Conservation (phyloP, 805 yeast species). For the Hagleromyces aurorensis region DNA sequence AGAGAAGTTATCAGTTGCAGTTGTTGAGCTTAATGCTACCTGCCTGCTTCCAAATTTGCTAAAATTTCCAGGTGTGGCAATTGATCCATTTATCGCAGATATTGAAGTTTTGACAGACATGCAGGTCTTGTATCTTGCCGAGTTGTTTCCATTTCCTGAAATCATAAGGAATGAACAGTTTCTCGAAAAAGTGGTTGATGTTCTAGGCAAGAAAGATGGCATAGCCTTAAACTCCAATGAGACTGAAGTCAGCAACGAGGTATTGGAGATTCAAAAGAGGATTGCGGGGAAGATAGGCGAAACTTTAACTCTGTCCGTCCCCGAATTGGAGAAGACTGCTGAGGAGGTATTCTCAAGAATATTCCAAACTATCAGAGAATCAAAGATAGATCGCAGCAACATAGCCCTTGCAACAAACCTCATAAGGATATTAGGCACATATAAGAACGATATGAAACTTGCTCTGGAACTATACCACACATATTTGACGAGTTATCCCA, state of each 20-base stretch:
- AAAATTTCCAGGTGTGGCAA: conserved; percentile 4
- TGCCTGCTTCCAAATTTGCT: conserved; percentile 10
- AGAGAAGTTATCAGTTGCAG: conserved; percentile 9
- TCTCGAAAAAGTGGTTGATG: conserved; percentile 10
- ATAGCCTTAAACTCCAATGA: conserved; percentile 14
- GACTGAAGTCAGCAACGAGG: conserved; percentile 4
- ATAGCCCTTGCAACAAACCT: conserved; percentile 16
- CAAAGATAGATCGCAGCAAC: conserved; percentile 30
- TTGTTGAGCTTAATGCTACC: conserved; percentile 12
- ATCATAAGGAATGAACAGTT: conserved; percentile 6
- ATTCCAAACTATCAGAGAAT: conserved; percentile 25
- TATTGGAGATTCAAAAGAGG: too few species aligned
- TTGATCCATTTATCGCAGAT: conserved; percentile 8
- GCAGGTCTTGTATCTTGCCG: conserved; percentile 13
- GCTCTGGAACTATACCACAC: conserved; percentile 35
- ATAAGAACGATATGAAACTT: conserved; percentile 16
- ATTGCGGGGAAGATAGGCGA: too few species aligned
- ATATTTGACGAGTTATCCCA: conserved; percentile 34
- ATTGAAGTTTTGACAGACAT: conserved; percentile 12
- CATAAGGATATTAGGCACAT: conserved; percentile 17
- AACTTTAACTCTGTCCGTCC: too few species aligned
- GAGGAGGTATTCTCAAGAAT: conserved; percentile 10
- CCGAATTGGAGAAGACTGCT: conserved; percentile 3
- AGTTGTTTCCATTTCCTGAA: conserved; percentile 7
- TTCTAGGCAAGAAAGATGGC: conserved; percentile 11